Conservation (phyloP, 2,329 filamentous ascomycete genomes). For the Alternaria angustiovoidea region DNA sequence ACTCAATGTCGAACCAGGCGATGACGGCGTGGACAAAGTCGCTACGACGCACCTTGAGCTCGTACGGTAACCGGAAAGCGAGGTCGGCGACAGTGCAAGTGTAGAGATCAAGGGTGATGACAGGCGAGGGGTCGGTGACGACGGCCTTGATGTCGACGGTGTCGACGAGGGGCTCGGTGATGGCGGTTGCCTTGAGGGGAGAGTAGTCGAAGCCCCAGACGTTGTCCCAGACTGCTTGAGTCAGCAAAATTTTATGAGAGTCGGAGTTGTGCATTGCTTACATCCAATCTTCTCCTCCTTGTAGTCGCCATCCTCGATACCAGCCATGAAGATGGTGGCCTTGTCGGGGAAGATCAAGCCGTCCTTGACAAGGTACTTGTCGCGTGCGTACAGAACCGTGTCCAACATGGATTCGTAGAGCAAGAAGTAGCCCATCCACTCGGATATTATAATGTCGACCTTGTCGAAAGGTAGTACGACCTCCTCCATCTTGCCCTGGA, state of each 20-base stretch:
- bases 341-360: slow-evolving; percentile 99
- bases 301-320: slow-evolving; percentile 98
- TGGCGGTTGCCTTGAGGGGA: slow-evolving; percentile 89
- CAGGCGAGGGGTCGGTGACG: slow-evolving; percentile 85
- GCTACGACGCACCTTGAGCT: slow-evolving; percentile 78
- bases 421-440: slow-evolving; percentile 99
- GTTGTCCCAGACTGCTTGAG: slow-evolving; percentile 88
- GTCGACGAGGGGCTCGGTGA: slow-evolving; percentile 95
- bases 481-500: slow-evolving; percentile 99
- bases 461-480: slow-evolving; percentile 90
- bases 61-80: slow-evolving; percentile 81
- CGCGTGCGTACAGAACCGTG: slow-evolving; percentile 94
- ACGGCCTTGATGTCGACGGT: slow-evolving; percentile 97
- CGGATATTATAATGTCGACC: slow-evolving; percentile 99
- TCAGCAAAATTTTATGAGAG: neutral
- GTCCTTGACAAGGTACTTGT: slow-evolving; percentile 85
- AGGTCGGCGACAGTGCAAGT: slow-evolving; percentile 85
- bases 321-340: slow-evolving; percentile 95
- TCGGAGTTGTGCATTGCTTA: slow-evolving; percentile 50
- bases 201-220: slow-evolving; percentile 98
- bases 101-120: slow-evolving; percentile 92
- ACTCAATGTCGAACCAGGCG: slow-evolving; percentile 99
- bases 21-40: slow-evolving; percentile 97
- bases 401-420: slow-evolving; percentile 99
- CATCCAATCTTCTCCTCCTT: slow-evolving; percentile 99